phyloP scores from a whole-genome alignment of 495 filamentous ascomycete species.

The Neurospora tetraspora region DNA sequence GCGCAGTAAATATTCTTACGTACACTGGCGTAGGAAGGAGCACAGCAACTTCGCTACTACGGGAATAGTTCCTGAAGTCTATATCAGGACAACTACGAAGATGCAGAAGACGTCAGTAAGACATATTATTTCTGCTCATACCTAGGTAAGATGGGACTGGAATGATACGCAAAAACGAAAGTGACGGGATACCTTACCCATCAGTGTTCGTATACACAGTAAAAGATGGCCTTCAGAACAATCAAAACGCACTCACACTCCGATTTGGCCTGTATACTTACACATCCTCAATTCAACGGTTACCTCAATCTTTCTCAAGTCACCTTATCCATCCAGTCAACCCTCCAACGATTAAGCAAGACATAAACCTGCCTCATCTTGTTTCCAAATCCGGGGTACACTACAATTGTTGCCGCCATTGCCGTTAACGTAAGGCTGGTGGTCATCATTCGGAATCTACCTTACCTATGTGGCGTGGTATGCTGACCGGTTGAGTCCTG shows the following conservation, averaged over 20 bases:
- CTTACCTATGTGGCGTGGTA: background rate
- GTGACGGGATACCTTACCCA: background rate
- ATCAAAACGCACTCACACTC: background rate
- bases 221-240: background rate
- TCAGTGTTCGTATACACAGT: background rate
- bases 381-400: background rate
- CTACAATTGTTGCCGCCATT: background rate
- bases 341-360: background rate
- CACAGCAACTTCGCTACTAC: background rate
- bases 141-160: too few relatives aligned
- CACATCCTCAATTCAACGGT: background rate
- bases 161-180: background rate
- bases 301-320: background rate
- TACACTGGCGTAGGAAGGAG: background rate
- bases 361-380: background rate
- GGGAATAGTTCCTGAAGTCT: too few relatives aligned
- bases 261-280: background rate
- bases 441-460: background rate
- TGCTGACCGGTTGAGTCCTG: background rate
- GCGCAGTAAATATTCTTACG: background rate
- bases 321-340: background rate
- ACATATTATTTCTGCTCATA: too few relatives aligned
- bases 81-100: too few relatives aligned
- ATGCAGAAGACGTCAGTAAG: too few relatives aligned
- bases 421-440: background rate